Evolutionary conservation across 2,329 filamentous ascomycete species (phyloP).

Genomic region (Diaporthe sp.): DNA sequence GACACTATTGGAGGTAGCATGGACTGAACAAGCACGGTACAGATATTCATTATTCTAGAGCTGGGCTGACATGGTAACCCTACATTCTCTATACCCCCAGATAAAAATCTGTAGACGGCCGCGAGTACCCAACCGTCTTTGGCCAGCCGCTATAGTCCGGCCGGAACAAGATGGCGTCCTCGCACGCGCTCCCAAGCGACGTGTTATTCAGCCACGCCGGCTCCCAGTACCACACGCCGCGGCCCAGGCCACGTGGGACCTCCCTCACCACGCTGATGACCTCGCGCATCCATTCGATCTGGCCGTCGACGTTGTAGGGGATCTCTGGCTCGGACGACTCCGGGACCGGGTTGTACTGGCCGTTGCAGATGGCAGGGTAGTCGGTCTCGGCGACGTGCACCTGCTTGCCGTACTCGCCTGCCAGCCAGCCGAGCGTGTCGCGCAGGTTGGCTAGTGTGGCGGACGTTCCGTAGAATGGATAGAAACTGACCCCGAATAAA

Average conservation of each 20-base stretch:
- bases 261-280: slow-evolving; percentile 66
- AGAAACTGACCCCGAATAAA: slow-evolving; percentile 65
- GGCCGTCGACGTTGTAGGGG: slow-evolving; percentile 73
- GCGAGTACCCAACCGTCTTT: slow-evolving; percentile 16
- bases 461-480: slow-evolving; percentile 75
- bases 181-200: slow-evolving; percentile 59
- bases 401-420: slow-evolving; percentile 72
- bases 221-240: slow-evolving; percentile 81
- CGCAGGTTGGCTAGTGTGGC: slow-evolving; percentile 72
- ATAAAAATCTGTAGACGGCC: slow-evolving; percentile 13
- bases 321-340: slow-evolving; percentile 72
- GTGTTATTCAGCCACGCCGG: slow-evolving; percentile 79
- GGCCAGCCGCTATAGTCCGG: slow-evolving; percentile 2
- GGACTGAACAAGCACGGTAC: not conserved
- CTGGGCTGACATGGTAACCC: not conserved
- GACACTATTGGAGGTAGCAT: no score
- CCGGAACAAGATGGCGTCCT: slow-evolving; percentile 18
- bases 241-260: slow-evolving; percentile 63
- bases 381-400: slow-evolving; percentile 78
- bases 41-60: not conserved
- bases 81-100: not conserved
- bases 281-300: slow-evolving; percentile 71
- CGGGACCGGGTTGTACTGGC: slow-evolving; percentile 59
- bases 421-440: slow-evolving; percentile 70
- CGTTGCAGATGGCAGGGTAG: slow-evolving; percentile 73